Conservation (phyloP, 2,329 filamentous ascomycete genomes). For the Trichoderma sp. region DNA sequence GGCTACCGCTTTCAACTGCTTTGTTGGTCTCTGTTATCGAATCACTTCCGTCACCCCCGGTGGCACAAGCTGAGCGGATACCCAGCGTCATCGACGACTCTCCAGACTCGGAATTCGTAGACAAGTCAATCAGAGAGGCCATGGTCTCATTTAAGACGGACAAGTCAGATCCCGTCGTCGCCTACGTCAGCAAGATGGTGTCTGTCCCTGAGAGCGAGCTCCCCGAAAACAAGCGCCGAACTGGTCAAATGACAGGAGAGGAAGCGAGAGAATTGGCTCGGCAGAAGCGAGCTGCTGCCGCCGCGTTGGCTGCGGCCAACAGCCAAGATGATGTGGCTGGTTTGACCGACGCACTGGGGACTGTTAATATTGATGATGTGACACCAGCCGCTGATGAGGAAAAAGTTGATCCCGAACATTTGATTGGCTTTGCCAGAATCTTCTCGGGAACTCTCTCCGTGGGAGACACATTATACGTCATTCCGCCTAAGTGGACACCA, state of each 20-base stretch:
- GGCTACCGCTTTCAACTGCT: slow-evolving; percentile 91
- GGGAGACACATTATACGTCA: slow-evolving; percentile 86
- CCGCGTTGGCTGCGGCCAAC: slow-evolving; percentile 68
- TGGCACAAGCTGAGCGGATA: slow-evolving; percentile 77
- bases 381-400: slow-evolving; percentile 53
- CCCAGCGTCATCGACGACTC: slow-evolving; percentile 77
- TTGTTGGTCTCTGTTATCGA: slow-evolving; percentile 92
- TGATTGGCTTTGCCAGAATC: slow-evolving; percentile 92
- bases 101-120: slow-evolving; percentile 73
- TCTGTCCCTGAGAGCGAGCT: slow-evolving; percentile 91
- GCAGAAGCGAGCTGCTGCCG: slow-evolving; percentile 86
- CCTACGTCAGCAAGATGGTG: slow-evolving; percentile 98
- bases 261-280: slow-evolving; percentile 87
- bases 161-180: slow-evolving; percentile 76
- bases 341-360: slow-evolving; percentile 62
- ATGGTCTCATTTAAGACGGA: slow-evolving; percentile 78
- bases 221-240: slow-evolving; percentile 76
- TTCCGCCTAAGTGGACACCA: slow-evolving; percentile 91
- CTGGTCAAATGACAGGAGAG: slow-evolving; percentile 76
- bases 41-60: slow-evolving; percentile 79
- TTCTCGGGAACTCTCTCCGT: slow-evolving; percentile 90
- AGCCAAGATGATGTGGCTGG: slow-evolving; percentile 53
- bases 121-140: slow-evolving; percentile 69
- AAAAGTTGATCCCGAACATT: slow-evolving; percentile 74
- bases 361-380: slow-evolving; percentile 58